A percentile compares a stretch with the other conserved stretches of the same genome.
These are phyloP conservation scores for Polyporus arcularius DNA, from an alignment of 768 basidiomycete genomes.

Conservation along the genomic window DNA sequence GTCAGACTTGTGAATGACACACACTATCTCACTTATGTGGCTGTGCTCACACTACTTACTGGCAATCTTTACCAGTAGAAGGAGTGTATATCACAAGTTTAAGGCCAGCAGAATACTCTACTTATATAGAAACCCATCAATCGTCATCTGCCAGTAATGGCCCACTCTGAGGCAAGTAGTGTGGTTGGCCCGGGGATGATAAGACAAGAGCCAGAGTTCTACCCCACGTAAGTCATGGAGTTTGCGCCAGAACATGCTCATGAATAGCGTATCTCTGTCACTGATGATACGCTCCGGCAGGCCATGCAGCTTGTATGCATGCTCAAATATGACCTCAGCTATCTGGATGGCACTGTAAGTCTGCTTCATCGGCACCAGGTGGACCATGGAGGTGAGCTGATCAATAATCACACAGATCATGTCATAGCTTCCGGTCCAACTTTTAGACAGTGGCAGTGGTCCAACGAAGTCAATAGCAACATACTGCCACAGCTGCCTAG, in stretches of 20 bases:
- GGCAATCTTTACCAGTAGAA: no score
- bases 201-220: slow-evolving; percentile 39
- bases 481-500: neutral
- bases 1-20: no score
- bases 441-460: neutral
- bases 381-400: neutral
- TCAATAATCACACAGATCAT: neutral
- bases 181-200: slow-evolving; percentile 46
- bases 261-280: slow-evolving; percentile 44
- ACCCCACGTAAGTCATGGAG: slow-evolving; percentile 33
- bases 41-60: no score
- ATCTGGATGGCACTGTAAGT: neutral
- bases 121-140: no score
- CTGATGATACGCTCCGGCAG: slow-evolving; percentile 40
- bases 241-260: slow-evolving; percentile 2
- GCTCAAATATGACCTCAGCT: neutral
- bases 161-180: slow-evolving; percentile 37
- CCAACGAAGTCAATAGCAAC: neutral
- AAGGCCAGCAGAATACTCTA: no score
- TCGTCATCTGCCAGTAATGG: slow-evolving; percentile 20
- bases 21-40: no score
- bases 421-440: neutral
- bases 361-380: neutral
- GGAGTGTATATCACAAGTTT: no score
- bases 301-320: slow-evolving; percentile 30